Conservation (phyloP, 345 rosid genomes). For the Syzygium aromaticum region DNA sequence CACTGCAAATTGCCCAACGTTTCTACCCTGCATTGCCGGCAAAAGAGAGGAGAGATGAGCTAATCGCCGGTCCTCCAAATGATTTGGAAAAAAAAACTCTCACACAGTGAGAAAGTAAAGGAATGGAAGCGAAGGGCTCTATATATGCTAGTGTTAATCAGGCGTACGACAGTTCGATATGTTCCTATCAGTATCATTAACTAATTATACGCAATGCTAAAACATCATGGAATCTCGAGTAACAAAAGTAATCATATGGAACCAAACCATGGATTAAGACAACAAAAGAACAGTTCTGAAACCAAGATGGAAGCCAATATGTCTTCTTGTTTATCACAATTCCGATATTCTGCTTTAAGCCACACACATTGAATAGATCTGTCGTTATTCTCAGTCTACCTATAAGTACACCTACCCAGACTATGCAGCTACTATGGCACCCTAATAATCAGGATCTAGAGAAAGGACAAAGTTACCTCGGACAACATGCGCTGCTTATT, state of each 20-base stretch:
- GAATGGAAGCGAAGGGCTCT: not conserved
- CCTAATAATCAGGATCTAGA: not conserved
- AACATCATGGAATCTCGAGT: not conserved
- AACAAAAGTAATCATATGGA: not conserved
- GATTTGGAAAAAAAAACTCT: not conserved
- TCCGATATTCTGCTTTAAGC: not conserved
- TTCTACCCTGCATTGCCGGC: constrained; percentile 32
- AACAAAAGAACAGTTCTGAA: not conserved
- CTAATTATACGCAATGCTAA: not conserved
- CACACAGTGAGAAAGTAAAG: not conserved
- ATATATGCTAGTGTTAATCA: not conserved
- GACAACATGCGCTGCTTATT: constrained; percentile 83
- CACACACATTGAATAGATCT: not conserved
- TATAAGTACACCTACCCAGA: not conserved
- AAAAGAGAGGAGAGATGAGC: not conserved
- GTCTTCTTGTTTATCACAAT: not conserved
- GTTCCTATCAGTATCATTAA: not conserved
- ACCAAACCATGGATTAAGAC: not conserved
- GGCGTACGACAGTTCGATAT: not conserved
- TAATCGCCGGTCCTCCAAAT: not conserved
- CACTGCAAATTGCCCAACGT: constrained; percentile 42
- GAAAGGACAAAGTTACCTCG: constrained; percentile 22
- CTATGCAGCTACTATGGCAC: not conserved
- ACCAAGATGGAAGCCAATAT: not conserved
- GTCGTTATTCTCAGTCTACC: not conserved